These are phyloP conservation scores for Sphagnum contortum DNA, from an alignment of 225 moss, liverwort and hornwort species.

Conservation along the genomic window DNA sequence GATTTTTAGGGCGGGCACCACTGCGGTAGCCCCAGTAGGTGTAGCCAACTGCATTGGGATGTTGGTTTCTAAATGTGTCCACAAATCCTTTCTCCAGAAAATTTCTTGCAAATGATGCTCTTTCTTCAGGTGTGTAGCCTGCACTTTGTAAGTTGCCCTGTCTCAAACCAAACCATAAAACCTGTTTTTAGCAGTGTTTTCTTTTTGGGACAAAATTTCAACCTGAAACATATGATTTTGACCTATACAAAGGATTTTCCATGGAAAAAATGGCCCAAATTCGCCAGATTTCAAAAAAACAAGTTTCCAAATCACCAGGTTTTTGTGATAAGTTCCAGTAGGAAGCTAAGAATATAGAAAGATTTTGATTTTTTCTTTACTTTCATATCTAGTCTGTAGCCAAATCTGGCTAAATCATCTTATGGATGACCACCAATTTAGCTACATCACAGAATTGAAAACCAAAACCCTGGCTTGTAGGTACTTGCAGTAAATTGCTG, in stretches of 20 bases:
- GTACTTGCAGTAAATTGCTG: conserved; percentile 20
- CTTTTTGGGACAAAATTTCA: too few species aligned
- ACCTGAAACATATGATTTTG: too few species aligned
- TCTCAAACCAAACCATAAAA: not conserved
- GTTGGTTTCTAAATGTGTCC: conserved; percentile 78
- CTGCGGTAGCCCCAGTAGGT: conserved; percentile 92
- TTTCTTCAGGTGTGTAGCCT: conserved; percentile 81
- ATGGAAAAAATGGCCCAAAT: too few species aligned
- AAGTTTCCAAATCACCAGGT: too few species aligned
- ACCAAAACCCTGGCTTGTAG: not conserved
- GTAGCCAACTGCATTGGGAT: conserved; percentile 76
- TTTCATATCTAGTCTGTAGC: too few species aligned
- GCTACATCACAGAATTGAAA: too few species aligned
- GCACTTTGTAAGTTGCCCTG: conserved; percentile 81
- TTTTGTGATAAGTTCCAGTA: too few species aligned
- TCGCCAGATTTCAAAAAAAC: too few species aligned
- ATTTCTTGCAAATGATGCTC: conserved; percentile 65
- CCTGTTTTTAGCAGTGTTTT: not conserved
- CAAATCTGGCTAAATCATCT: too few species aligned
- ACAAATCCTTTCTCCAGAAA: conserved; percentile 76
- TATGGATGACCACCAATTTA: too few species aligned
- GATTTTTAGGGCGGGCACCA: conserved; percentile 67
- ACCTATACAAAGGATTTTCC: too few species aligned
- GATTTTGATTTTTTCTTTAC: too few species aligned
- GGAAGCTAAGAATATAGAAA: not conserved